Conservation (phyloP, 768 basidiomycete species). For the Podaxis sp. region DNA sequence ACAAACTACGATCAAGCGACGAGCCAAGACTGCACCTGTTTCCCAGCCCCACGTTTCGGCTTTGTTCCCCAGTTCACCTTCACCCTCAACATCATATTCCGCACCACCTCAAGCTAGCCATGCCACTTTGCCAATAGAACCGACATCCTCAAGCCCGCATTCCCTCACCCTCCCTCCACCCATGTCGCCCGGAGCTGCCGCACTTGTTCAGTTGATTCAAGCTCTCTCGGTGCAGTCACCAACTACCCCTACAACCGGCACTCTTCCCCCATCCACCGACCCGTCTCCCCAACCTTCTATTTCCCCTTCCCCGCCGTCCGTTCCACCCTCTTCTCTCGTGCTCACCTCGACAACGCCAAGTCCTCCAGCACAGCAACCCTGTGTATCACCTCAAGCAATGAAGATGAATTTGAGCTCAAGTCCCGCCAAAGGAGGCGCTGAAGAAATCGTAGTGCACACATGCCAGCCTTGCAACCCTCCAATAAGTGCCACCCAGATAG, state of each 20-base stretch:
- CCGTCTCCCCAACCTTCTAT: conserved; percentile 12
- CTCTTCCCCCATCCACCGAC: not conserved
- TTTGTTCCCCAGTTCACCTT: conserved; percentile 35
- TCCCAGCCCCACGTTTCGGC: conserved; percentile 31
- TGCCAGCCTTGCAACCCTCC: conserved; percentile 58
- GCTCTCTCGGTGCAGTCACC: conserved; percentile 9
- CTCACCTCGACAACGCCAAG: conserved; percentile 17
- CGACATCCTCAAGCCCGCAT: not conserved
- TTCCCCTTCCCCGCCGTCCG: conserved; percentile 10
- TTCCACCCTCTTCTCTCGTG: conserved; percentile 26
- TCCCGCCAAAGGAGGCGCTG: conserved; percentile 17
- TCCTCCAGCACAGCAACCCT: conserved; percentile 15
- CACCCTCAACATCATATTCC: conserved; percentile 13
- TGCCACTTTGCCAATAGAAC: not conserved
- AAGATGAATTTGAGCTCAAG: conserved; percentile 24
- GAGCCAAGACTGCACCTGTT: conserved; percentile 1
- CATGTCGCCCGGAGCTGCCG: conserved; percentile 8
- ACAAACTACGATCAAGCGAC: not conserved
- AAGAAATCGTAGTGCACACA: conserved; percentile 55
- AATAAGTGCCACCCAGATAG: conserved; percentile 63
- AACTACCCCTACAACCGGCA: not conserved
- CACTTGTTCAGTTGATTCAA: conserved; percentile 9
- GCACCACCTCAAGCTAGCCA: conserved; percentile 1
- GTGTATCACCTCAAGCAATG: conserved; percentile 38
- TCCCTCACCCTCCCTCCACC: conserved; percentile 18